Evolutionary conservation across 2,329 filamentous ascomycete genomes (phyloP), one percentile per base, ranked within the genome.

Genomic region (Exophiala bonariae): DNA sequence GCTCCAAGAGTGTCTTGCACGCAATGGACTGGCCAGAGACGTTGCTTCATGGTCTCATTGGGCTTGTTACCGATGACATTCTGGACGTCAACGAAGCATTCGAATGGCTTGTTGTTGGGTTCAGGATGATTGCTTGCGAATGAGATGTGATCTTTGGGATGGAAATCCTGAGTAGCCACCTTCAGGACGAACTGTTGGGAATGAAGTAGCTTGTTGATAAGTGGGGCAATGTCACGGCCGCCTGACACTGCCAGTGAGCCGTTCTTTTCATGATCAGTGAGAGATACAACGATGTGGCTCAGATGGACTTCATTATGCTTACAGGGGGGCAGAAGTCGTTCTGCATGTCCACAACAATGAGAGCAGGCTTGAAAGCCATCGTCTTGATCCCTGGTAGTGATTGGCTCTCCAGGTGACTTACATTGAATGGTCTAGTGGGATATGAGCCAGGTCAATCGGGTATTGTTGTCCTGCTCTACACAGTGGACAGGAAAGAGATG

Each of bases 261-360:
- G 54, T 85, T 79, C 89, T 95, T 41, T 30, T 8, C 33, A 23
- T 32, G 26, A 35, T 40, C 28, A 46, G 30, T 30, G 16, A 41
- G 41, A 36, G 43, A 44, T 32, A 16, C 31, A 17, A 36, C 19
- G 22, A 17, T 5, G 9, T 30, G 31, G 35, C 19, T 11, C 32
- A 6, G 4, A n/a, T 26, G 44, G 34, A 38, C 72, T 84, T 72
- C 6, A 11, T 26, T 6, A 26, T 11, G 23, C 23, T 26, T 71
- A 93, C 89, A 10, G 91, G 90, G 49, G 88, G 87, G 67, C 89
- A 95, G 67, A 96, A 97, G 72, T 97, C 92, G 67, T 96, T 86
- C 69, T 97, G 93, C 63, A 95, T 78, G 68, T 96, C 91, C 43
- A 96, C 85, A 9, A 96, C 78, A 38, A 96, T 68, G 30, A 86